A percentile compares a stretch with the other conserved stretches of the same genome.
phyloP scores from a whole-genome alignment of 345 rosid genomes.

The Pistacia atlantica region DNA sequence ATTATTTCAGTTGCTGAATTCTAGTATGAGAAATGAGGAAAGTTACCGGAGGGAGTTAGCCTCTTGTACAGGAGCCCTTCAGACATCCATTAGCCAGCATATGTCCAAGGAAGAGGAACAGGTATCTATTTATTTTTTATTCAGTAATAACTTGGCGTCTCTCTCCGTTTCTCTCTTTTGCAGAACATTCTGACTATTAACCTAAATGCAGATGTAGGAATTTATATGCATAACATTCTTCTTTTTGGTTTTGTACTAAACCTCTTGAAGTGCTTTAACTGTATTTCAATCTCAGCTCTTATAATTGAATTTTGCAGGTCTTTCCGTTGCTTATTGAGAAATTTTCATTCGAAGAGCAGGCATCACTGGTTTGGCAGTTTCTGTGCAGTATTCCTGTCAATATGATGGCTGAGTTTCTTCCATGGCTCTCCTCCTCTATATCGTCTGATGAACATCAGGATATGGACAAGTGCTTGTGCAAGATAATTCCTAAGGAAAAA shows the following conservation, averaged over 20 bases:
- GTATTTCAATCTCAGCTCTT: slow-evolving; percentile 22
- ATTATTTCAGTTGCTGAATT: slow-evolving; percentile 64
- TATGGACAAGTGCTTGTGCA: slow-evolving; percentile 60
- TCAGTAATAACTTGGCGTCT: neutral
- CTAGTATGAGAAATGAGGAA: slow-evolving; percentile 56
- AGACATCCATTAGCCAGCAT: slow-evolving; percentile 80
- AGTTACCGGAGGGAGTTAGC: slow-evolving; percentile 72
- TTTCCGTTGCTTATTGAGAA: slow-evolving; percentile 78
- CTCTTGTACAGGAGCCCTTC: slow-evolving; percentile 82
- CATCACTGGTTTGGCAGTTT: slow-evolving; percentile 84
- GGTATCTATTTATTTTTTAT: slow-evolving; percentile 38
- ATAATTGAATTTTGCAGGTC: slow-evolving; percentile 45
- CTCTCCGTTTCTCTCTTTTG: neutral
- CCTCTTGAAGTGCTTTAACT: neutral
- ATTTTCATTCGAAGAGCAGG: slow-evolving; percentile 75
- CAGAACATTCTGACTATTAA: slow-evolving; percentile 4
- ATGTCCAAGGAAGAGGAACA: slow-evolving; percentile 96
- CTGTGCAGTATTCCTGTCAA: slow-evolving; percentile 85
- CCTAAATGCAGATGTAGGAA: slow-evolving; percentile 13
- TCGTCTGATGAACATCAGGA: slow-evolving; percentile 68
- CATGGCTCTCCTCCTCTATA: slow-evolving; percentile 78
- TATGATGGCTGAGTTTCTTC: slow-evolving; percentile 74
- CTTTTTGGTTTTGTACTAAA: neutral
- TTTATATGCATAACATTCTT: slow-evolving; percentile 2
- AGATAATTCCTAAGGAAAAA: slow-evolving; percentile 67